Evolutionary conservation across 192 early-diverging fungal species (phyloP).

Genomic region (Geranomyces michiganensis): DNA sequence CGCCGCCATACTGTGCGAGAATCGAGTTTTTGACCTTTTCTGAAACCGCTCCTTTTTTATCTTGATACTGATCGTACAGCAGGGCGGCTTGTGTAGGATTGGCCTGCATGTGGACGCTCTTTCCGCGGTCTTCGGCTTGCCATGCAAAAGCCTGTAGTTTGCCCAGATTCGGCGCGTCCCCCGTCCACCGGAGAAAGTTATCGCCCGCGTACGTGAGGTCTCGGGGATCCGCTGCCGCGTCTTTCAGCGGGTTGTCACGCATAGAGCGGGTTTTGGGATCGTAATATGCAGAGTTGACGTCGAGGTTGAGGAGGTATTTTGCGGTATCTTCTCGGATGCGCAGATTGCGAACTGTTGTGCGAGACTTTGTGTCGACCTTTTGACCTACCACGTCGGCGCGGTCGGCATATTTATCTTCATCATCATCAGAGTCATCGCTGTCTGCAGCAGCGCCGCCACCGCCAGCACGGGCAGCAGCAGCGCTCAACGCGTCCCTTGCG

Average conservation of each 20-base stretch:
- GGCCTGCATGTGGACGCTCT: conserved; percentile 81
- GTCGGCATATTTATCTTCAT: conserved; percentile 91
- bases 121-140: conserved; percentile 81
- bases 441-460: conserved; percentile 31
- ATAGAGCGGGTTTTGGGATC: conserved; percentile 99
- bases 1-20: conserved; percentile 90
- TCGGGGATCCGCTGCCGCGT: conserved; percentile 53
- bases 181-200: conserved; percentile 90
- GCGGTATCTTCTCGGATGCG: conserved; percentile 99
- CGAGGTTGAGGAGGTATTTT: conserved; percentile 96
- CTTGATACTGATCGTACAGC: conserved; percentile 84
- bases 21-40: conserved; percentile 76
- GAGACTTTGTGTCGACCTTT: conserved; percentile 83
- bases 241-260: conserved; percentile 92
- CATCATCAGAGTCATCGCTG: conserved; percentile 78
- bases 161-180: conserved; percentile 79
- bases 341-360: conserved; percentile 93
- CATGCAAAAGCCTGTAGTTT: conserved; percentile 91
- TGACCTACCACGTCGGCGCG: conserved; percentile 82
- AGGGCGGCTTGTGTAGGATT: conserved; percentile 95
- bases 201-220: conserved; percentile 77
- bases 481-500: background rate
- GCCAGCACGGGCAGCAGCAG: background rate
- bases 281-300: conserved; percentile 93
- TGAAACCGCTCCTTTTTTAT: conserved; percentile 78